Conservation (phyloP, 352 stramenopile genomes). For the Pythium aquatile region DNA sequence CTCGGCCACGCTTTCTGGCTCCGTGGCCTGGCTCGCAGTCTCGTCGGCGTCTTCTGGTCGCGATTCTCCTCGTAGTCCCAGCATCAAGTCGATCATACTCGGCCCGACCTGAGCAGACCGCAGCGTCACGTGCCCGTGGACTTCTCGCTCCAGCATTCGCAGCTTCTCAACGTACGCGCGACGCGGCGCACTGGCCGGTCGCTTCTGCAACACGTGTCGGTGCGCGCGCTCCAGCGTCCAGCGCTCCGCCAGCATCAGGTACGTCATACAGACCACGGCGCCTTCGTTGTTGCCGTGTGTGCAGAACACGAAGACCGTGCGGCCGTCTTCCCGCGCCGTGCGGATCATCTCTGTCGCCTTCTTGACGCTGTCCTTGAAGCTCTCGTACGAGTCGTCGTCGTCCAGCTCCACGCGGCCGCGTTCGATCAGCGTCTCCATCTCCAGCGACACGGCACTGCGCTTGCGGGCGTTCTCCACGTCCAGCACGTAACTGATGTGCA, state of each 20-base stretch:
- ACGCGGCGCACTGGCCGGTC: constrained; percentile 55
- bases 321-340: constrained; percentile 33
- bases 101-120: constrained; percentile 57
- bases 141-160: constrained; percentile 48
- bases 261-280: constrained; percentile 64
- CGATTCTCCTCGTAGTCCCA: constrained; percentile 48
- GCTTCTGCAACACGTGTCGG: constrained; percentile 57
- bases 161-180: constrained; percentile 71
- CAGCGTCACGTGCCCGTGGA: constrained; percentile 60
- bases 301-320: constrained; percentile 69
- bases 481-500: constrained; percentile 48
- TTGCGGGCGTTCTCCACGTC: constrained; percentile 70
- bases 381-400: constrained; percentile 60
- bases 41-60: constrained; percentile 41
- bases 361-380: constrained; percentile 44
- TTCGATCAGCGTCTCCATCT: constrained; percentile 31
- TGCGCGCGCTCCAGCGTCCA: constrained; percentile 66
- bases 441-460: constrained; percentile 23
- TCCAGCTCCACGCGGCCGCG: constrained; percentile 53
- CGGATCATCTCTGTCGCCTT: constrained; percentile 50
- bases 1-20: constrained; percentile 30
- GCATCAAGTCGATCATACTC: constrained; percentile 79
- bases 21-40: constrained; percentile 43
- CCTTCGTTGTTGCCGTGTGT: constrained; percentile 74
- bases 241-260: constrained; percentile 53